These are phyloP conservation scores for Quercus engelmannii DNA, from an alignment of 306 rosid genomes.

Conservation along the genomic window DNA sequence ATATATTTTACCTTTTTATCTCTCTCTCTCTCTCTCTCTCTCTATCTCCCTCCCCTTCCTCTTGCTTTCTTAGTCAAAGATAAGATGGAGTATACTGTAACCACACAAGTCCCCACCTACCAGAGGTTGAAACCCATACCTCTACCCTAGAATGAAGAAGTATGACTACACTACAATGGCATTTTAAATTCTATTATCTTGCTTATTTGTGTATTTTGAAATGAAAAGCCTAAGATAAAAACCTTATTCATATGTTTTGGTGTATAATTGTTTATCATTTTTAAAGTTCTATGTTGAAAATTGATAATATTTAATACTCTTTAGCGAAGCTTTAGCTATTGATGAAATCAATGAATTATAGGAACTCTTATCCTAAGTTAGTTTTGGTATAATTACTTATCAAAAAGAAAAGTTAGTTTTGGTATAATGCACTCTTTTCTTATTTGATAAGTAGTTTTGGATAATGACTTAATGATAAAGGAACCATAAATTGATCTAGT, in stretches of 20 bases:
- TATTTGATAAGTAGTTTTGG: too few species aligned
- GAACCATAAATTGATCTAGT: not conserved
- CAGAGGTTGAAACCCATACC: not conserved
- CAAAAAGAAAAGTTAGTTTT: too few species aligned
- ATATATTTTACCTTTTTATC: not conserved
- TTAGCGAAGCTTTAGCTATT: too few species aligned
- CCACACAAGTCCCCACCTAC: not conserved
- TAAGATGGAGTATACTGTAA: constrained; percentile 1
- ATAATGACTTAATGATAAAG: not conserved
- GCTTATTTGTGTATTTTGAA: not conserved
- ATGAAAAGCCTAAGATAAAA: not conserved
- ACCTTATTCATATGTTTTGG: not conserved
- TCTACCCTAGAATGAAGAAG: not conserved
- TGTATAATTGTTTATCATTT: not conserved
- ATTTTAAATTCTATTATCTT: not conserved
- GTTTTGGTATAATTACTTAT: not conserved
- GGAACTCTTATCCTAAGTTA: not conserved
- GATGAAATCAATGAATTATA: not conserved
- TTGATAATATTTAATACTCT: not conserved
- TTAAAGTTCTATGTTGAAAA: not conserved
- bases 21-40: not conserved
- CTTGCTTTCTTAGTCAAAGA: constrained; percentile 14
- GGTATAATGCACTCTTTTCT: too few species aligned
- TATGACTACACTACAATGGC: not conserved
- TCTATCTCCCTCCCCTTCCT: too few species aligned